Conservation (phyloP, 352 stramenopile species). For the Pythium phragmitis region DNA sequence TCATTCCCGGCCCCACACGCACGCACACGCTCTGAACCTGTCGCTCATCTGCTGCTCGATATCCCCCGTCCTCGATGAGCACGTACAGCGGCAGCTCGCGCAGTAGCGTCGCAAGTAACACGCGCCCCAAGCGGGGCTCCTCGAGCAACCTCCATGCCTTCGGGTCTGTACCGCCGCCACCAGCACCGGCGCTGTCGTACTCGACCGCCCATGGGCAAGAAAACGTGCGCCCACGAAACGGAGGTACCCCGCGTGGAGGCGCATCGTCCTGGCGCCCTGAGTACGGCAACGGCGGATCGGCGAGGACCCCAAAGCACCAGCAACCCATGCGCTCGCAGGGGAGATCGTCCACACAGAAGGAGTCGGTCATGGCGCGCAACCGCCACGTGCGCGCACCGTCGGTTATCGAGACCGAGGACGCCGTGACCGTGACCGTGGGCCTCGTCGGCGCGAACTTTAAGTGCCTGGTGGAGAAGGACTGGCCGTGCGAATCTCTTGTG, state of each 20-base stretch:
- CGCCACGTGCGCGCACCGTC: constrained; percentile 24
- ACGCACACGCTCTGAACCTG: neutral
- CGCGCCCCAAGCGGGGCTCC: constrained; percentile 18
- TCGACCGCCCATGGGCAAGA: constrained; percentile 11
- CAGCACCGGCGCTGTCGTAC: neutral
- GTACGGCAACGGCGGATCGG: neutral
- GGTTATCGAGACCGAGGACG: constrained; percentile 19
- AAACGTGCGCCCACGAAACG: constrained; percentile 19
- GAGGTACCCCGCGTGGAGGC: constrained; percentile 1
- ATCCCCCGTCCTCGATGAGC: constrained; percentile 16
- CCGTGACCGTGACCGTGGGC: constrained; percentile 45
- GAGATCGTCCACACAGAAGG: constrained; percentile 13
- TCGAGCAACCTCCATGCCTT: neutral
- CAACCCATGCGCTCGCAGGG: neutral
- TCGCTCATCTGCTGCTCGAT: neutral
- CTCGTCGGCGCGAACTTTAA: constrained; percentile 56
- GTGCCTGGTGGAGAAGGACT: constrained; percentile 55
- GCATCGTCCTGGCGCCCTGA: neutral
- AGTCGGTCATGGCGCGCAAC: constrained; percentile 34
- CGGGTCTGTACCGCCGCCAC: neutral
- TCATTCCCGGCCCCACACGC: constrained; percentile 11
- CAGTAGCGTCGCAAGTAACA: constrained; percentile 9
- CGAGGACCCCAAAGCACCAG: neutral
- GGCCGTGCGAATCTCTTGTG: constrained; percentile 72
- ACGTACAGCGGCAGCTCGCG: constrained; percentile 24